These are phyloP conservation scores for Kwoniella sp. DNA, from an alignment of 768 basidiomycete species.

Conservation along the genomic window DNA sequence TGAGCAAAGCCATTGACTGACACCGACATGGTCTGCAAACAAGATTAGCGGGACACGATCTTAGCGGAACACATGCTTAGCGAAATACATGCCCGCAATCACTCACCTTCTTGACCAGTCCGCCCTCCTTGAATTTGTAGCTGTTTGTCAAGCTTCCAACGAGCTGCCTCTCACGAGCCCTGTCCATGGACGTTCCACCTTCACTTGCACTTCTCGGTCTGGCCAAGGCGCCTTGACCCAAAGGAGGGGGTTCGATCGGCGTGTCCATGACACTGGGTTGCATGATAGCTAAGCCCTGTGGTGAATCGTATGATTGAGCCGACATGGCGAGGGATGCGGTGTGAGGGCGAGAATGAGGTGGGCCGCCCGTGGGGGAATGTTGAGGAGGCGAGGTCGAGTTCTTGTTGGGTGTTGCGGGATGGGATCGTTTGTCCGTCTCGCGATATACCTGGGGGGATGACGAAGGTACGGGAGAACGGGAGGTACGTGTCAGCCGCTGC, in stretches of 20 bases:
- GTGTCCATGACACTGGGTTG: conserved; percentile 18
- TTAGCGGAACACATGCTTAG: conserved; percentile 4
- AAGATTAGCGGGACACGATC: conserved; percentile 5
- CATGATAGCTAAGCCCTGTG: not conserved
- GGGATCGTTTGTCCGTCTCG: conserved; percentile 72
- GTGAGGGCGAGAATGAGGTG: not conserved
- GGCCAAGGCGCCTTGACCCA: conserved; percentile 35
- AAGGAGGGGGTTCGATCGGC: conserved; percentile 14
- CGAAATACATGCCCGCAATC: not conserved
- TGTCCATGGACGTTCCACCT: conserved; percentile 62
- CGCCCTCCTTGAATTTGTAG: conserved; percentile 88
- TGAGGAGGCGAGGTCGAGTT: conserved; percentile 23
- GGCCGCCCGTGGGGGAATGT: conserved; percentile 10
- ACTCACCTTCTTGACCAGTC: conserved; percentile 94
- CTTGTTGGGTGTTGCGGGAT: conserved; percentile 28
- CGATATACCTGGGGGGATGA: conserved; percentile 70
- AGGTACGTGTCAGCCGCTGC: too few relatives aligned
- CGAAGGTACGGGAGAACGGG: too few relatives aligned
- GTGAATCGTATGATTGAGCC: conserved; percentile 14
- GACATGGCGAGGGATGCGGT: conserved; percentile 16
- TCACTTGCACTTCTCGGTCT: conserved; percentile 45
- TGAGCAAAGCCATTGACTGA: conserved; percentile 81
- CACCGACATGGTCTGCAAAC: conserved; percentile 79
- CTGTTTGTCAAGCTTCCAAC: conserved; percentile 89
- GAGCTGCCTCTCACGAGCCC: conserved; percentile 74